Base-by-base conservation (phyloP, 2,329 filamentous ascomycete species). In the Ophiostoma angusticollis region DNA sequence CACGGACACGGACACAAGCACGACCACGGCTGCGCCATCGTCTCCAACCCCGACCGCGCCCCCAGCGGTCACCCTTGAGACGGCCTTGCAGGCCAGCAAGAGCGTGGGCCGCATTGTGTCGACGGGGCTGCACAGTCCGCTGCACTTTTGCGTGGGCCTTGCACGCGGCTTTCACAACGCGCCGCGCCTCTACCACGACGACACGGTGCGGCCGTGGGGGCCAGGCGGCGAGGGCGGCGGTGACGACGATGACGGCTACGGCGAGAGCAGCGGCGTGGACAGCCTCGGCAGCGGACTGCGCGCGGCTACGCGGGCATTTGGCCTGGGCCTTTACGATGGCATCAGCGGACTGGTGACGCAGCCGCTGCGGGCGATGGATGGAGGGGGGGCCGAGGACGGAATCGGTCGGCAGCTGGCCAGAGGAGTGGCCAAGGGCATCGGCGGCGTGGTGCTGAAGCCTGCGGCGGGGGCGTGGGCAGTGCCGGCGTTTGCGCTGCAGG, bases 111-210 rank as follows among this genome's bases (percentile, higher is more conserved):
- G 77, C n/a, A 79, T 91, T 34, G 74, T 87, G 5, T 70, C 71
- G 9, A 78, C 81, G n/a, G 74, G 82, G 5, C 66, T 89, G 43
- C 84, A 82, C 49, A 79, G 80, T 2, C 87, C 86, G 0, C 80
- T 91, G 68, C 84, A 93, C 54, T 80, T 94, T 46, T 84, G 83
- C 29, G 61, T 94, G 30, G 82, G 82, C 1, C 60, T 94, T 27
- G 81, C 86, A 0, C 82, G 81, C 56, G 87, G 87, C 0, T 93
- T 94, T 54, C 80, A 89, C 53, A 94, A 94, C 50, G 80, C 83
- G 6, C 86, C 87, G 0, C 79, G 74, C 48, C 63, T 94, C 1
- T 94, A 94, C 53, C 82, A 86, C 30, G 86, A 93, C 50, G 76
- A 84, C 1, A 87, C 78, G 1, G 77, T 94, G 1, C 71, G 84